These are phyloP conservation scores for Bjerkandera adusta DNA, from an alignment of 1,284 basidiomycete species.

Conservation along the genomic window DNA sequence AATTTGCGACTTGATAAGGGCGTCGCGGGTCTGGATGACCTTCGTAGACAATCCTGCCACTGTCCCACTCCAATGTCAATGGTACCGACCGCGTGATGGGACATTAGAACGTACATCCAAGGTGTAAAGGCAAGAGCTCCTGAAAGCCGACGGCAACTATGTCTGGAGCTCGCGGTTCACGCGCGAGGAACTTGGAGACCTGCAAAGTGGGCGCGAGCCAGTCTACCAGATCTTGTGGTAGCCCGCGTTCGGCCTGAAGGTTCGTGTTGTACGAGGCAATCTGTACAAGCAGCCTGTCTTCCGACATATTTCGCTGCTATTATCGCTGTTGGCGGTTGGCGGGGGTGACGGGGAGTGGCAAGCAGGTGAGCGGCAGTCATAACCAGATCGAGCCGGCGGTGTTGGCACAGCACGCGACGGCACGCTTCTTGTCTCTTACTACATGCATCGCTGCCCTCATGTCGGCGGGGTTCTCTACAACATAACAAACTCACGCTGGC, in stretches of 20 bases:
- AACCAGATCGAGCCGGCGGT: no score
- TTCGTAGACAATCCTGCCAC: conserved; percentile 62
- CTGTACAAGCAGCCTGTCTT: conserved; percentile 61
- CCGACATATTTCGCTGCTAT: no score
- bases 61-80: conserved; percentile 23
- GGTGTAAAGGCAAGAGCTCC: conserved; percentile 81
- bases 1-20: conserved; percentile 67
- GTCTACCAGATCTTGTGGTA: conserved; percentile 81
- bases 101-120: conserved; percentile 57
- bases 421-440: no score
- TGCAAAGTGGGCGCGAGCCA: conserved; percentile 79
- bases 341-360: no score
- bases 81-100: conserved; percentile 7
- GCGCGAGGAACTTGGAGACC: conserved; percentile 68
- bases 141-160: conserved; percentile 90
- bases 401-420: no score
- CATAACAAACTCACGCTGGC: no score
- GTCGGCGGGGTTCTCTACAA: no score
- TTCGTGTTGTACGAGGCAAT: conserved; percentile 88
- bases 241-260: conserved; percentile 65
- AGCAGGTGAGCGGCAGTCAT: no score
- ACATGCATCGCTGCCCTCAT: no score
- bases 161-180: conserved; percentile 63
- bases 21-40: conserved; percentile 60
- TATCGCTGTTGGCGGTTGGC: no score